A percentile compares a stretch with the other conserved stretches of the same genome.
Evolutionary conservation across 176 grass and related monocot species (phyloP).

Genomic region (Ampelocalamus luodianensis): DNA sequence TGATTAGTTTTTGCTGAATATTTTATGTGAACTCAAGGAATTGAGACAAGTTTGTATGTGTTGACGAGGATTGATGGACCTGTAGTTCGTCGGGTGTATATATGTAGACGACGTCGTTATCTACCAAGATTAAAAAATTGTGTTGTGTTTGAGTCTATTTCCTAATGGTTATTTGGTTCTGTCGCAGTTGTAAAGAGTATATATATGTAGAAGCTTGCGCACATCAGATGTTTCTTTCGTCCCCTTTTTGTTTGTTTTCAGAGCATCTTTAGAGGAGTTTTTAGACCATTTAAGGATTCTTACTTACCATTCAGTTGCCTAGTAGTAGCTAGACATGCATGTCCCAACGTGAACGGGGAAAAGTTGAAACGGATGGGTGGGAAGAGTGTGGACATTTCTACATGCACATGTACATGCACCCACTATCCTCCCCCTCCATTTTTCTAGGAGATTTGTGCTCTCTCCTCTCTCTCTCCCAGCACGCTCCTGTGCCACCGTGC

Average conservation of each 20-base stretch:
- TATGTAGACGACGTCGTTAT: background rate
- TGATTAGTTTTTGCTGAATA: background rate
- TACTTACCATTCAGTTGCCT: background rate
- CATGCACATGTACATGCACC: too few relatives aligned
- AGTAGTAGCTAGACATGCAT: background rate
- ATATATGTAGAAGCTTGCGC: background rate
- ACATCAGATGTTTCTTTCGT: slow-evolving; percentile 9
- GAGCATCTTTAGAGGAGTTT: background rate
- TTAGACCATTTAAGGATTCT: background rate
- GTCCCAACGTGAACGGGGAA: too few relatives aligned
- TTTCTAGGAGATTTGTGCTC: too few relatives aligned
- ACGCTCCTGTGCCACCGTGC: too few relatives aligned
- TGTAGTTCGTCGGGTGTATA: background rate
- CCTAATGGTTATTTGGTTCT: background rate
- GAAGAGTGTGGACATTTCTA: too few relatives aligned
- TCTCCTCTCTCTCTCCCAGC: too few relatives aligned
- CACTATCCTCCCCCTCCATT: too few relatives aligned
- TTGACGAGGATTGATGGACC: slow-evolving; percentile 33
- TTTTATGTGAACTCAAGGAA: background rate
- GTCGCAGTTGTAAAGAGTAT: slow-evolving; percentile 22
- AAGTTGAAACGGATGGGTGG: too few relatives aligned
- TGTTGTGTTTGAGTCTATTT: background rate
- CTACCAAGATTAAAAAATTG: background rate
- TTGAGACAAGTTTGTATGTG: slow-evolving; percentile 21
- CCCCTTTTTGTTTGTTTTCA: slow-evolving; percentile 15